phyloP scores from a whole-genome alignment of 2,329 filamentous ascomycete genomes.

The Aureobasidium sp. region DNA sequence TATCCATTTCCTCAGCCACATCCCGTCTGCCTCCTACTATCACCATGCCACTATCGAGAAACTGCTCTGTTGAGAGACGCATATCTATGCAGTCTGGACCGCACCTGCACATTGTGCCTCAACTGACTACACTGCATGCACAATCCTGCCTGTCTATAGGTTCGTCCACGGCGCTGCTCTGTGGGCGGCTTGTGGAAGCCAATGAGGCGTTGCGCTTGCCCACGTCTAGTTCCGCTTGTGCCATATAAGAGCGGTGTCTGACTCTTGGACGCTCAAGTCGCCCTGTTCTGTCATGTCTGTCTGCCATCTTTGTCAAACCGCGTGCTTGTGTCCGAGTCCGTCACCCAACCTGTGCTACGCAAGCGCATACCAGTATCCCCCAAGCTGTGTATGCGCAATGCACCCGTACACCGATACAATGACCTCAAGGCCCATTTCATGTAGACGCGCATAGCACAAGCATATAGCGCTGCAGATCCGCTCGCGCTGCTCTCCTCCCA shows the following conservation, averaged over 20 bases:
- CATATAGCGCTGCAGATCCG: slow-evolving; percentile 14
- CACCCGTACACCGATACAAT: slow-evolving; percentile 12
- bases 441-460: slow-evolving; percentile 8
- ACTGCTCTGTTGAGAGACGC: background rate
- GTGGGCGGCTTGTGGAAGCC: slow-evolving; percentile 13
- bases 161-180: background rate
- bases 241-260: slow-evolving; percentile 16
- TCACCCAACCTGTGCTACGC: slow-evolving; percentile 5
- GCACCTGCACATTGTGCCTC: background rate
- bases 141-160: background rate
- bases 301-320: slow-evolving; percentile 3
- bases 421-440: slow-evolving; percentile 2
- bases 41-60: background rate
- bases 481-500: background rate
- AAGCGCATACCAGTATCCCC: slow-evolving; percentile 11
- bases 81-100: background rate
- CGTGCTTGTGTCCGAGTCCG: slow-evolving; percentile 1
- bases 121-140: background rate
- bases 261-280: slow-evolving; percentile 6
- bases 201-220: slow-evolving; percentile 14
- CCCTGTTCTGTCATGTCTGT: slow-evolving; percentile 4
- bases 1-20: background rate
- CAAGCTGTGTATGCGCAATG: slow-evolving; percentile 4
- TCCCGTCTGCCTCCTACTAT: background rate
- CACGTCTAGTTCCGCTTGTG: slow-evolving; percentile 15